Evolutionary conservation across 139 green algal genomes (phyloP), one percentile per base, ranked within the genome.

Genomic region (Zygnema circumcarinatum): DNA sequence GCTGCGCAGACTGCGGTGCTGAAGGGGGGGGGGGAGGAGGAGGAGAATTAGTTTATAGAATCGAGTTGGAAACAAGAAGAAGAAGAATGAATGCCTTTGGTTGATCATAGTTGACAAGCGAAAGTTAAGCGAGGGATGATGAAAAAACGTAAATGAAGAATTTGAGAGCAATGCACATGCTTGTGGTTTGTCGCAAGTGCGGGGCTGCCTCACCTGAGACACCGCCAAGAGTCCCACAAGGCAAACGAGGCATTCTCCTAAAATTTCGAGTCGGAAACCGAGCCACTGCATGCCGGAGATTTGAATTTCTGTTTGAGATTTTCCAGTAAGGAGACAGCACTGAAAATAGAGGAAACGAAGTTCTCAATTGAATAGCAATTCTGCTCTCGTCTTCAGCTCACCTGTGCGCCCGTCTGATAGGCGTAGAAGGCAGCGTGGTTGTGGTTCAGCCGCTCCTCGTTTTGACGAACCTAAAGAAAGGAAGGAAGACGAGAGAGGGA

Each of bases 351-450:
- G n/a, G n/a, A n/a, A n/a, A n/a, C n/a, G n/a, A n/a, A n/a, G n/a
- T n/a, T n/a, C n/a, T n/a, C n/a, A n/a, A n/a, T n/a, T n/a, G n/a
- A n/a, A n/a, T n/a, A n/a, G n/a, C n/a, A n/a, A n/a, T n/a, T n/a
- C n/a, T n/a, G n/a, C n/a, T n/a, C n/a, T n/a, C n/a, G n/a, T n/a
- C n/a, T n/a, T 39, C 16, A 78, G 69, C 69, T 78, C 25, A 40
- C 69, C n/a, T 92, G 79, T 29, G 95, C 91, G 40, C 92, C 94
- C 56, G 94, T 93, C 74, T 94, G 92, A 82, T 95, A 83, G 1
- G 92, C 94, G 73, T 95, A 94, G 85, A 95, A 98, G 1, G 94
- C 95, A n/a, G 91, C 81, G 32, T 97, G 96, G 91, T 91, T 94
- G 32, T 88, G 74, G 83, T 95, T 88, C 16, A 98, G 85, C 35